These are phyloP conservation scores for Gloeostereum incarnatum DNA, from an alignment of 768 basidiomycete species.

Conservation along the genomic window DNA sequence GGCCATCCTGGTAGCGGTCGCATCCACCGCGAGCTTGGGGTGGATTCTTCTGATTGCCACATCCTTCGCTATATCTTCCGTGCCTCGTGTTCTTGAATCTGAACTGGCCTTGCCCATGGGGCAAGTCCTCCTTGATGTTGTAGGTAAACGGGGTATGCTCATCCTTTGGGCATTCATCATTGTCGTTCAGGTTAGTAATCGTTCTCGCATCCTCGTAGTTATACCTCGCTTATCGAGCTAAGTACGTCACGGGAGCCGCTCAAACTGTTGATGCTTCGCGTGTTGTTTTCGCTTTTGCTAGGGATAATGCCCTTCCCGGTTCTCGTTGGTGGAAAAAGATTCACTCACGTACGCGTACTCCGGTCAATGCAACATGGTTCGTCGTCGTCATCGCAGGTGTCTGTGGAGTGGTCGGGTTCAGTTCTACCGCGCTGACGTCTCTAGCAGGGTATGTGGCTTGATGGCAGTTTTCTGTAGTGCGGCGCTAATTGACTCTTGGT, in stretches of 20 bases:
- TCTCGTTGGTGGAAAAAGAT: conserved; percentile 63
- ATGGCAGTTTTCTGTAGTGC: neutral
- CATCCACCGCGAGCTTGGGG: conserved; percentile 47
- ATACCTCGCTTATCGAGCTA: too few relatives aligned
- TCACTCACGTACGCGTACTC: conserved; percentile 51
- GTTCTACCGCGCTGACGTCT: conserved; percentile 49
- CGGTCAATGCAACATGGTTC: conserved; percentile 71
- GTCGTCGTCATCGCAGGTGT: conserved; percentile 48
- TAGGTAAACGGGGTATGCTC: conserved; percentile 66
- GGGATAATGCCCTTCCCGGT: conserved; percentile 64
- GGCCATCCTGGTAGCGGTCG: conserved; percentile 59
- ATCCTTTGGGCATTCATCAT: conserved; percentile 65
- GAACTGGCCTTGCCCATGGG: conserved; percentile 60
- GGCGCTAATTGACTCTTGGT: neutral
- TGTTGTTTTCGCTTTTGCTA: conserved; percentile 66
- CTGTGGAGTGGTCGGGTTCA: conserved; percentile 61
- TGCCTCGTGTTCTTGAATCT: conserved; percentile 36
- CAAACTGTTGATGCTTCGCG: conserved; percentile 71
- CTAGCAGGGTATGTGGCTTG: conserved; percentile 46
- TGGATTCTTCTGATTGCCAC: conserved; percentile 61
- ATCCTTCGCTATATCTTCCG: conserved; percentile 53
- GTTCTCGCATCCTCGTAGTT: neutral
- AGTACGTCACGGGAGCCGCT: conserved; percentile 69
- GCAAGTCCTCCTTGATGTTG: conserved; percentile 54
- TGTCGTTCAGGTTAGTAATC: conserved; percentile 32